phyloP scores from a whole-genome alignment of 371 early-diverging fungal species.

The Circinella minor region DNA sequence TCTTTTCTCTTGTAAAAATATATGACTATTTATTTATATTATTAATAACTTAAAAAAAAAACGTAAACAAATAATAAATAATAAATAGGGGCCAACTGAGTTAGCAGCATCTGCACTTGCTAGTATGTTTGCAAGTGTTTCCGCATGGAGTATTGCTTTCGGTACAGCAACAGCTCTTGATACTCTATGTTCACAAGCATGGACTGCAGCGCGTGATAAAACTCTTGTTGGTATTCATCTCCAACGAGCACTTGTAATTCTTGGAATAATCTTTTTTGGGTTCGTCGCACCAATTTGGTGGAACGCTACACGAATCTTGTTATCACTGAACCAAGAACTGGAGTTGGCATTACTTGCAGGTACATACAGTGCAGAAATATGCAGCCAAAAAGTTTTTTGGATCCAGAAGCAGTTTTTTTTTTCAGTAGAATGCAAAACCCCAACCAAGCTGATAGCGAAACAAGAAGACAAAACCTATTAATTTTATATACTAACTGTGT shows the following conservation, averaged over 20 bases:
- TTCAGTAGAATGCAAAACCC: too few species aligned
- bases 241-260: conserved; percentile 70
- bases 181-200: conserved; percentile 88
- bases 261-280: conserved; percentile 36
- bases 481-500: too few species aligned
- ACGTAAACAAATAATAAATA: too few species aligned
- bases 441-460: too few species aligned
- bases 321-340: conserved; percentile 44
- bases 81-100: conserved; percentile 62
- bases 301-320: conserved; percentile 57
- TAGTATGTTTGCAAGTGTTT: conserved; percentile 82
- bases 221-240: conserved; percentile 79
- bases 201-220: conserved; percentile 75
- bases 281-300: conserved; percentile 79
- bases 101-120: conserved; percentile 79
- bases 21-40: too few species aligned
- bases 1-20: too few species aligned
- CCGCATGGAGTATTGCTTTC: conserved; percentile 80
- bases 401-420: too few species aligned
- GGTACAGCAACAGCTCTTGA: conserved; percentile 86
- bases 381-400: not conserved
- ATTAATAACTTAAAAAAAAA: too few species aligned
- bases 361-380: conserved; percentile 17
- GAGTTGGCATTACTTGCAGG: conserved; percentile 41
- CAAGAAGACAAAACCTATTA: too few species aligned